phyloP scores from a whole-genome alignment of 2,329 filamentous ascomycete genomes.

The Myriosclerotinia duriaeana region DNA sequence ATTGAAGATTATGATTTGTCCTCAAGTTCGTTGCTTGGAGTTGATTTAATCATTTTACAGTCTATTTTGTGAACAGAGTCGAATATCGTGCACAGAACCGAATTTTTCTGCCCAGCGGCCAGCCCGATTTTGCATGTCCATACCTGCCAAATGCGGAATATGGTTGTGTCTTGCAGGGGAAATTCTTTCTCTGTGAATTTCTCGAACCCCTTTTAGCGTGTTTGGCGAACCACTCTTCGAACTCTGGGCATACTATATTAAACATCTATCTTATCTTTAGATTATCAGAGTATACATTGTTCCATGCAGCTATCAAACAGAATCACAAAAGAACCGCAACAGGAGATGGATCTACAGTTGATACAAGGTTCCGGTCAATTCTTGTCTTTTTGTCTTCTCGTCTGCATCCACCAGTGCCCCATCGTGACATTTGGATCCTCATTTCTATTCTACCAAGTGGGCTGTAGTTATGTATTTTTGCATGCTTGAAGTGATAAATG shows the following conservation, averaged over 20 bases:
- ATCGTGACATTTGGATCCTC: background rate
- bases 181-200: background rate
- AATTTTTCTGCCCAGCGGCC: constrained; percentile 1
- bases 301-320: constrained; percentile 7
- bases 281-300: constrained; percentile 4
- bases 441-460: constrained; percentile 9
- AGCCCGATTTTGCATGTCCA: background rate
- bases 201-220: constrained; percentile 17
- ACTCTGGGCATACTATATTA: constrained; percentile 4
- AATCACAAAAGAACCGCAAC: background rate
- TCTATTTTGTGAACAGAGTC: background rate
- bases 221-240: constrained; percentile 3
- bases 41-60: background rate
- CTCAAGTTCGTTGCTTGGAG: background rate
- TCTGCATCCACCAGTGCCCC: background rate
- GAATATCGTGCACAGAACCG: background rate
- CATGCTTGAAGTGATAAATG: constrained; percentile 16
- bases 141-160: constrained; percentile 7
- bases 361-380: constrained; percentile 11
- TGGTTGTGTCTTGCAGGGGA: constrained; percentile 7
- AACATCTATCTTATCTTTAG: constrained; percentile 16
- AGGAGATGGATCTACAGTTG: constrained; percentile 8
- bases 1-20: background rate
- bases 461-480: background rate
- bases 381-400: constrained; percentile 2